Evolutionary conservation across 164 flowering plant genomes (phyloP), one percentile per base, ranked within the genome.

Genomic region (Cinnamomum micranthum): DNA sequence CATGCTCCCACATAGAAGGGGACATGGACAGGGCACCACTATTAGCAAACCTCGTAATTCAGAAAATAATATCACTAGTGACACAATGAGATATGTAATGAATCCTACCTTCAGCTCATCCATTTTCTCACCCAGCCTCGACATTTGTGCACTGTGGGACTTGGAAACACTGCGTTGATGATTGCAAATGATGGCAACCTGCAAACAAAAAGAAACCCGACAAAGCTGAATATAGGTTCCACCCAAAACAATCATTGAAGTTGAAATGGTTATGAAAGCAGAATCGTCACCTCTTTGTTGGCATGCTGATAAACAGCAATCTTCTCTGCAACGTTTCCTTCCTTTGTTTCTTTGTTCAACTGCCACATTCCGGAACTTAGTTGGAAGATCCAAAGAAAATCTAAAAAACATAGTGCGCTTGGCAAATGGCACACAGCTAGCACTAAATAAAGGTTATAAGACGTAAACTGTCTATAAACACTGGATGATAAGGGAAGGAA

Each of bases 121-220:
- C 72, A 91, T 89, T 82, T 91, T 96, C 81, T 87, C 97, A 62
- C 71, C 76, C 85, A 96, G 82, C 65, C 77, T 90, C 19, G 79
- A 55, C 91, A 96, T 93, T 81, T 92, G 97, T 55, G 91, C 85
- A 80, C 66, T 65, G 73, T 94, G 98, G 73, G 93, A 82, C 85
- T 94, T 96, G 58, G 99, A 94, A 47, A 91, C 87, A 82, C 79
- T 85, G 28, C 98, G 95, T 76, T 96, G 99, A 88, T 96, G 99
- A 80, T 96, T 96, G 81, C 99, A 96, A 52, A 96, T 92, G 69
- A 96, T 96, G 50, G 99, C 98, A 80, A 96, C 99, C 99, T 96
- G 86, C 74, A 87, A 70, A 17, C 25, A 33, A 17, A 70, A 28
- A 50, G 71, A 35, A 67, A 71, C 47, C 69, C 41, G 4, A 28